phyloP scores from a whole-genome alignment of 2,329 filamentous ascomycete species.

The Ceratocystiopsis brevicomis region DNA sequence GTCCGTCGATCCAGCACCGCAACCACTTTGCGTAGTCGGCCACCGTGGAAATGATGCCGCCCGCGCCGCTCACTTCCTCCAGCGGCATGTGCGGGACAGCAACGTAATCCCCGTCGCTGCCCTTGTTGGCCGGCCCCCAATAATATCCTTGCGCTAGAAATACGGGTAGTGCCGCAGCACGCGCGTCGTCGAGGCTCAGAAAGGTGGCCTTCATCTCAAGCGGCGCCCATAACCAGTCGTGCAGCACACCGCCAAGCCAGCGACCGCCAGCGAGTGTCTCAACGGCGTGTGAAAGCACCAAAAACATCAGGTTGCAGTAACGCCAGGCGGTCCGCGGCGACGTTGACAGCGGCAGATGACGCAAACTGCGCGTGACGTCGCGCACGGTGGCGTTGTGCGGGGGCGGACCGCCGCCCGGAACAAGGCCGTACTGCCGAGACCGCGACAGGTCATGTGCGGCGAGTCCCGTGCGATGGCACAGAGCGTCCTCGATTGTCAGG shows the following conservation, averaged over 20 bases:
- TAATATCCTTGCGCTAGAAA: slow-evolving; percentile 24
- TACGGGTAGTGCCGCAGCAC: slow-evolving; percentile 11
- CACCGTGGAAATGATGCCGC: slow-evolving; percentile 25
- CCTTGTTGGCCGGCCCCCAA: slow-evolving; percentile 5
- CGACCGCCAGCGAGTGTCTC: slow-evolving; percentile 19
- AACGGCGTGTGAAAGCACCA: slow-evolving; percentile 25
- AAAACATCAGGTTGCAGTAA: slow-evolving; percentile 36
- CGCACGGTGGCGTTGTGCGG: slow-evolving; percentile 15
- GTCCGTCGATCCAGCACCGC: slow-evolving; percentile 22
- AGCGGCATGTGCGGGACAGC: slow-evolving; percentile 13
- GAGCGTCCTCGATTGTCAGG: slow-evolving; percentile 32
- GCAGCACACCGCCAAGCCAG: slow-evolving; percentile 21
- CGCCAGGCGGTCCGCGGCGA: slow-evolving; percentile 23
- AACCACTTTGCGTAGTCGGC: slow-evolving; percentile 34
- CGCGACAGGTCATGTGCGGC: slow-evolving; percentile 22
- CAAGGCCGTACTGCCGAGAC: slow-evolving; percentile 11
- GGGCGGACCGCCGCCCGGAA: slow-evolving; percentile 13
- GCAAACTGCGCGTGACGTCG: slow-evolving; percentile 21
- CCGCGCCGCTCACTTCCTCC: slow-evolving; percentile 21
- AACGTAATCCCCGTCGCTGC: slow-evolving; percentile 6
- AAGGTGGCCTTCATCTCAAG: slow-evolving; percentile 25
- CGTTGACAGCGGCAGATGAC: slow-evolving; percentile 22
- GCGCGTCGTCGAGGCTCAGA: slow-evolving; percentile 15
- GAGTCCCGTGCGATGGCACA: slow-evolving; percentile 32
- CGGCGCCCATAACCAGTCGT: slow-evolving; percentile 22